Base-by-base conservation (phyloP, 2,329 filamentous ascomycete species). In the Calonectria henricotiae region DNA sequence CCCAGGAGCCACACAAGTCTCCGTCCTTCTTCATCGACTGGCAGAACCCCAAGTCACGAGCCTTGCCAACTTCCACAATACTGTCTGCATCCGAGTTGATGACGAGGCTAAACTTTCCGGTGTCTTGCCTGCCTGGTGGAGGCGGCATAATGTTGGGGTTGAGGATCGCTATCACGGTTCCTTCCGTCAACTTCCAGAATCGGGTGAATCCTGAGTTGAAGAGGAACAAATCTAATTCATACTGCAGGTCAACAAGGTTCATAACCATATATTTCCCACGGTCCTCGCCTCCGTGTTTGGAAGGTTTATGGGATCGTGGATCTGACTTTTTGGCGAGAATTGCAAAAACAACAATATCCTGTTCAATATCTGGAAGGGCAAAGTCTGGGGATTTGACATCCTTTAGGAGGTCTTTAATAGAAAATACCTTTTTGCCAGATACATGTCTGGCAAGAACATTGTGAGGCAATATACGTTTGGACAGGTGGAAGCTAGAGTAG, bases 141-240 rank as follows among this genome's bases (percentile, higher is more conserved):
- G 96, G 96, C 3, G 96, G 94, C 91, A 99, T 94, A 75, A 98
- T 92, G 20, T 87, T 91, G 1, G 96, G 96, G 79, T 99, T 99
- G 35, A 99, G 86, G 30, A 99, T 93, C 5, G 96, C 96, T 67
- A 99, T 87, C 1, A 98, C 89, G 0, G 95, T 98, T n/a, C 96
- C 96, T 2, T 94, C 89, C 0, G 91, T 91, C n/a, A 98, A 86
- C 79, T 97, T 97, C 92, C 96, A 98, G 84, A 96, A 99, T 65
- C 93, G 91, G 17, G 94, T 92, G 77, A 98, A 98, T 7, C 94
- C 97, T 0, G 92, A 91, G 77, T 94, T 93, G 82, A 99, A 99
- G 15, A 99, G 89, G 77, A 95, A 98, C 47, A 98, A 88, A 73
- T 98, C 95, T 13, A 99, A 82, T 76, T 98, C 94, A 90, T 92